Percentiles rank a stretch among this genome's conserved stretches.
These are phyloP conservation scores for Aspergillus diversus DNA, from an alignment of 495 filamentous ascomycete species.

Conservation along the genomic window DNA sequence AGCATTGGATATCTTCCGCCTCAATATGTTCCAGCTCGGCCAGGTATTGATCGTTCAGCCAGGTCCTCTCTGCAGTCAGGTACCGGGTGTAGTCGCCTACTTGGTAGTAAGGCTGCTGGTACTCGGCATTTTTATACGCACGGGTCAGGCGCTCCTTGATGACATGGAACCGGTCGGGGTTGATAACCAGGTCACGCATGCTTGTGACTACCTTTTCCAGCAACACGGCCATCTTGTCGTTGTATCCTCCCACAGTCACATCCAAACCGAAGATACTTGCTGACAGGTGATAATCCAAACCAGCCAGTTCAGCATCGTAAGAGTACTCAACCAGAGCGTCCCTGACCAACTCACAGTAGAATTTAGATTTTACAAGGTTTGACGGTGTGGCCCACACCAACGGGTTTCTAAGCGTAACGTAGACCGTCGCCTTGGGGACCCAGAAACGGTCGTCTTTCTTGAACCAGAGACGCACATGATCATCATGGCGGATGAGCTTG, in stretches of 20 bases:
- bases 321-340: slow-evolving; percentile 94
- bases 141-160: slow-evolving; percentile 84
- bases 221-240: slow-evolving; percentile 91
- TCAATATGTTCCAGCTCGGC: slow-evolving; percentile 76
- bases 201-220: slow-evolving; percentile 87
- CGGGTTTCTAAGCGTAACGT: slow-evolving; percentile 79
- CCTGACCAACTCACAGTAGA: slow-evolving; percentile 86
- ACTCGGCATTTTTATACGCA: slow-evolving; percentile 82
- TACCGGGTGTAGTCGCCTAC: slow-evolving; percentile 83
- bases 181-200: slow-evolving; percentile 83
- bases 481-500: slow-evolving; percentile 85
- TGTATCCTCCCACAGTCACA: slow-evolving; percentile 85
- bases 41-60: slow-evolving; percentile 79
- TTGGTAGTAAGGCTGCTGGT: slow-evolving; percentile 85
- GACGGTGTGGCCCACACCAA: slow-evolving; percentile 76
- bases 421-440: slow-evolving; percentile 91
- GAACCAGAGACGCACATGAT: slow-evolving; percentile 85
- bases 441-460: slow-evolving; percentile 99
- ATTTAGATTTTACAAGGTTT: slow-evolving; percentile 72
- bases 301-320: slow-evolving; percentile 94
- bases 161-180: slow-evolving; percentile 83
- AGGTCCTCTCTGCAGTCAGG: slow-evolving; percentile 74
- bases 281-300: slow-evolving; percentile 79
- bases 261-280: slow-evolving; percentile 73
- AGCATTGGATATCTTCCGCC: slow-evolving; percentile 70